phyloP scores from a whole-genome alignment of 208 protist genomes.

The Trypanosoma grayi region DNA sequence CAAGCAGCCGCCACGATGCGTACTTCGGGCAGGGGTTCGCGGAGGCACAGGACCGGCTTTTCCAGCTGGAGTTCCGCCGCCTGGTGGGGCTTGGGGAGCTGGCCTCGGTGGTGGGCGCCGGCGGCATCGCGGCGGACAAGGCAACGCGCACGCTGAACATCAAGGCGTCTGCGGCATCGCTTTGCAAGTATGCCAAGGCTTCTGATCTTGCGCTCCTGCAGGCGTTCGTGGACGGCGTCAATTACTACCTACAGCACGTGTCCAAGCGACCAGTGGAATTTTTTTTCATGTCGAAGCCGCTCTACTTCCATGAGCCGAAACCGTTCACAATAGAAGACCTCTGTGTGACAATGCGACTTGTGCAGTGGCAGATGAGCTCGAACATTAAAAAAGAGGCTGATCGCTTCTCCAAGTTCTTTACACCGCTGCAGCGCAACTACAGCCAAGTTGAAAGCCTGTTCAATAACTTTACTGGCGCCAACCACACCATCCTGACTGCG shows the following conservation, averaged over 20 bases:
- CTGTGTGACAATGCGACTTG: slow-evolving; percentile 43
- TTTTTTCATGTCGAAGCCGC: slow-evolving; percentile 42
- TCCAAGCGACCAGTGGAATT: slow-evolving; percentile 59
- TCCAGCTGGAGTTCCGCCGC: slow-evolving; percentile 64
- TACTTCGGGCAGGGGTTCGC: slow-evolving; percentile 66
- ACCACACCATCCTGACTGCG: slow-evolving; percentile 34
- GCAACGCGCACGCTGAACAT: slow-evolving; percentile 49
- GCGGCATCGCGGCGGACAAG: slow-evolving; percentile 32
- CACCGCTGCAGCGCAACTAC: slow-evolving; percentile 42
- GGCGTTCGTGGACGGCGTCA: slow-evolving; percentile 55
- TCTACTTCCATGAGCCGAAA: slow-evolving; percentile 44
- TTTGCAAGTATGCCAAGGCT: slow-evolving; percentile 31
- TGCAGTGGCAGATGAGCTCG: slow-evolving; percentile 53
- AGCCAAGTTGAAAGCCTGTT: slow-evolving; percentile 41
- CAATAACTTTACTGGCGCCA: slow-evolving; percentile 31
- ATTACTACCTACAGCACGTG: slow-evolving; percentile 41
- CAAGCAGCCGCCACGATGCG: slow-evolving; percentile 48
- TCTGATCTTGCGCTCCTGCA: slow-evolving; percentile 27
- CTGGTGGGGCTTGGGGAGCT: slow-evolving; percentile 35
- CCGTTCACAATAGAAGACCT: slow-evolving; percentile 40
- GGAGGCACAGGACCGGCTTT: slow-evolving; percentile 60
- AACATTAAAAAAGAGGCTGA: slow-evolving; percentile 37
- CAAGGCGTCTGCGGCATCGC: slow-evolving; percentile 28
- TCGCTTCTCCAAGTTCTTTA: slow-evolving; percentile 44
- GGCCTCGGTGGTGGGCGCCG: slow-evolving; percentile 29